Conservation (phyloP, 371 early-diverging fungal species). For the Rhizopus stolonifer region DNA sequence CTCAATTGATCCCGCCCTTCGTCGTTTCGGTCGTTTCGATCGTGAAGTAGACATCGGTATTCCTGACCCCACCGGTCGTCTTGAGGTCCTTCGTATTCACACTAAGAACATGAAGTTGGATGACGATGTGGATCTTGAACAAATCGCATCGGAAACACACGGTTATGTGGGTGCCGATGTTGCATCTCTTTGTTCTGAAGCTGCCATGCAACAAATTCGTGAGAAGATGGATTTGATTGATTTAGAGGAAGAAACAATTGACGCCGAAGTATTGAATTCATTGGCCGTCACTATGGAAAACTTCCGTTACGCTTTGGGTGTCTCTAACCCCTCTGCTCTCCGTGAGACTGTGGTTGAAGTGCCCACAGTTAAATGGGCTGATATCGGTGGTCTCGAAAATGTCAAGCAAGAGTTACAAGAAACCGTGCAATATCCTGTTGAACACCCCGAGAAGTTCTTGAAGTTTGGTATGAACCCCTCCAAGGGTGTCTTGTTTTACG, state of each 20-base stretch:
- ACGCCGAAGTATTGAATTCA: constrained; percentile 95
- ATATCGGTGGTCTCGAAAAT: constrained; percentile 99
- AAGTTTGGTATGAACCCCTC: constrained; percentile 99
- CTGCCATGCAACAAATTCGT: constrained; percentile 99
- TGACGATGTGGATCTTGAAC: constrained; percentile 97
- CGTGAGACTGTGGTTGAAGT: constrained; percentile 99
- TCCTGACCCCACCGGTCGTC: constrained; percentile 98
- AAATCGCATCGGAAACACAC: constrained; percentile 98
- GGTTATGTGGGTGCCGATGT: constrained; percentile 99
- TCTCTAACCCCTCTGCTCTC: constrained; percentile 98
- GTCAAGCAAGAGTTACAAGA: constrained; percentile 99
- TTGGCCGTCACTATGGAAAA: constrained; percentile 99
- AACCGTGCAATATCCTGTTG: constrained; percentile 99
- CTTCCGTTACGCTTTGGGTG: constrained; percentile 96
- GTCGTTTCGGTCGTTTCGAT: constrained; percentile 99
- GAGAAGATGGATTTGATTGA: constrained; percentile 99
- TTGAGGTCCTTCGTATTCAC: constrained; percentile 99
- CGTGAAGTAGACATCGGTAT: constrained; percentile 99
- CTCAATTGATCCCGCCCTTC: constrained; percentile 98
- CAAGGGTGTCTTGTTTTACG: constrained; percentile 99
- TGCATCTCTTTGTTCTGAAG: constrained; percentile 99
- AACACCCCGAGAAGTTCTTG: constrained; percentile 99
- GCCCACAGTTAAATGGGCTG: constrained; percentile 98
- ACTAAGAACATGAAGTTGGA: constrained; percentile 99
- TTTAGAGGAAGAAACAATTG: constrained; percentile 98